Conservation (phyloP, 192 early-diverging fungal genomes). For the Coemansia sp. region DNA sequence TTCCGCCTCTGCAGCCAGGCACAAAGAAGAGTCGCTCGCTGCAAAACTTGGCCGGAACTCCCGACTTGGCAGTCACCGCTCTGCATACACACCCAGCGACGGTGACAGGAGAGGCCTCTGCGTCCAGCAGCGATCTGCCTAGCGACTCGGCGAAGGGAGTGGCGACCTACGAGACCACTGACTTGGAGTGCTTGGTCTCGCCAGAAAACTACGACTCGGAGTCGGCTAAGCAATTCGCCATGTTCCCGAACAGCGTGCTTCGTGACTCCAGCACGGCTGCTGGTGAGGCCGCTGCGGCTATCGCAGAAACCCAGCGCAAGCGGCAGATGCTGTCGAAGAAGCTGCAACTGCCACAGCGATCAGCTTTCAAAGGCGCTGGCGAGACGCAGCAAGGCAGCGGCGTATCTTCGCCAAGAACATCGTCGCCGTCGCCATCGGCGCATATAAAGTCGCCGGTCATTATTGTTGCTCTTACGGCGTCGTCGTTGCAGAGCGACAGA, state of each 20-base stretch:
- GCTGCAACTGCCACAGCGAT: conserved; percentile 19
- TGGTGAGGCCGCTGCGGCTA: neutral
- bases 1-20: neutral
- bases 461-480: conserved; percentile 88
- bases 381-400: neutral
- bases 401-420: conserved; percentile 4
- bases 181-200: conserved; percentile 4
- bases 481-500: conserved; percentile 67
- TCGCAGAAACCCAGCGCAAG: neutral
- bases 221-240: conserved; percentile 21
- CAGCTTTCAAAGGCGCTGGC: conserved; percentile 53
- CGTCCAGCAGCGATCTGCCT: neutral
- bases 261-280: neutral
- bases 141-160: neutral
- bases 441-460: conserved; percentile 71
- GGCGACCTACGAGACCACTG: neutral
- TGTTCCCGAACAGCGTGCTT: conserved; percentile 25
- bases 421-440: conserved; percentile 33
- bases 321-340: conserved; percentile 5
- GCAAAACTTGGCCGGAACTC: neutral
- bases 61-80: neutral
- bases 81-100: neutral
- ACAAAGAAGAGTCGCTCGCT: neutral
- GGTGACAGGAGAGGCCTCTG: neutral
- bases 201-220: conserved; percentile 15